Conservation (phyloP, 306 rosid species). For the Ammopiptanthus mongolicus region DNA sequence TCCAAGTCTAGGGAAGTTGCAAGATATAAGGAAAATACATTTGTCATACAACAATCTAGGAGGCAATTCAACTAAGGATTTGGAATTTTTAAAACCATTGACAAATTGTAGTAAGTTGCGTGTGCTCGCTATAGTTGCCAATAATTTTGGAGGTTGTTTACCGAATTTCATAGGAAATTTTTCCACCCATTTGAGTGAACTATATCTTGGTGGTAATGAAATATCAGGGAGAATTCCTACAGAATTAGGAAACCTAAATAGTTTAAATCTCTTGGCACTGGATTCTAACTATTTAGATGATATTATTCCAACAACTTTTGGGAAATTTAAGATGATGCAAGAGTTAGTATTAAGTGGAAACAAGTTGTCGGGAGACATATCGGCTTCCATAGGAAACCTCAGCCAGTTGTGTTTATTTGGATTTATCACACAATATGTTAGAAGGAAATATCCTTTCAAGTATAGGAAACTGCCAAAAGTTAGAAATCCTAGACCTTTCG, state of each 20-base stretch:
- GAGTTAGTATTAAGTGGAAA: background rate
- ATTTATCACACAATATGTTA: conserved; percentile 2
- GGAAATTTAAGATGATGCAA: conserved; percentile 12
- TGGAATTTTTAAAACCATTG: conserved; percentile 27
- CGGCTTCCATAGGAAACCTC: conserved; percentile 28
- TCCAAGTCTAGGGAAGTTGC: conserved; percentile 24
- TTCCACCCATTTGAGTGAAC: background rate
- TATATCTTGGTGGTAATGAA: conserved; percentile 3
- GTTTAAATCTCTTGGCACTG: background rate
- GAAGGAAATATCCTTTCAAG: conserved; percentile 33
- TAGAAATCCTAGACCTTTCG: background rate
- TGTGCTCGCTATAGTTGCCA: background rate
- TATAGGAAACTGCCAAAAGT: conserved; percentile 7
- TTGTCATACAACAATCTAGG: conserved; percentile 12
- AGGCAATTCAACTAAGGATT: conserved; percentile 16
- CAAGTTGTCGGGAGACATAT: conserved; percentile 18
- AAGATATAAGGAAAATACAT: background rate
- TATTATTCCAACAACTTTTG: conserved; percentile 20
- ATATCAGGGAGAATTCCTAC: conserved; percentile 22
- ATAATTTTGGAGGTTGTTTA: conserved; percentile 39
- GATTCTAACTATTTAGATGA: background rate
- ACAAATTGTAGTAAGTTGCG: conserved; percentile 23
- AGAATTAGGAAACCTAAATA: conserved; percentile 17
- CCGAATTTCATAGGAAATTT: conserved; percentile 28
- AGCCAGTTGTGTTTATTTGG: background rate